Percentiles rank a stretch among this genome's conserved stretches.
Conservation (phyloP, 176 grass and related monocot species). For the Triticum urartu region DNA sequence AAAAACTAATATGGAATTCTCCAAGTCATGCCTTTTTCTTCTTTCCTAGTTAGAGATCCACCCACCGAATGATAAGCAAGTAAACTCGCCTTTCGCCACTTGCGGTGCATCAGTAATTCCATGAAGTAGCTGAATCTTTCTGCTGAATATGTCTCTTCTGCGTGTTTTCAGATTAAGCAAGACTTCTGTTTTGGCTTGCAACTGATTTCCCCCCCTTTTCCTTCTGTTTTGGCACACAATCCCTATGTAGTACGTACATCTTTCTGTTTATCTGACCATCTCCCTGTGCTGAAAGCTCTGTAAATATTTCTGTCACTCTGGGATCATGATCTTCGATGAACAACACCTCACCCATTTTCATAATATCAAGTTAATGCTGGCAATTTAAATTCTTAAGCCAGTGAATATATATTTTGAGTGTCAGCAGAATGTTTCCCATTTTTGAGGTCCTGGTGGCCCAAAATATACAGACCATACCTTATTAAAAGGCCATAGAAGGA, state of each 20-base stretch:
- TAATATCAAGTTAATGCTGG: neutral
- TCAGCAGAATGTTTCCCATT: neutral
- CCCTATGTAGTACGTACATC: neutral
- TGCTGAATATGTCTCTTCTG: neutral
- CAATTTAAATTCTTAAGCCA: neutral
- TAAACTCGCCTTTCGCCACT: neutral
- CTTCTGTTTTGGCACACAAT: neutral
- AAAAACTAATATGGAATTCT: neutral
- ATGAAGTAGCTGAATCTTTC: neutral
- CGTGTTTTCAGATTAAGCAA: neutral
- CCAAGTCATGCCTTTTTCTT: too few species aligned
- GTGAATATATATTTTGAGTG: neutral
- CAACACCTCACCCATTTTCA: neutral
- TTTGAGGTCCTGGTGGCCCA: neutral
- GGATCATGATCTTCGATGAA: neutral
- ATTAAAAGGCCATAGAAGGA: neutral
- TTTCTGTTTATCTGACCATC: neutral
- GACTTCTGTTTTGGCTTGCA: neutral
- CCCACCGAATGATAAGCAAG: neutral
- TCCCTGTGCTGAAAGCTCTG: neutral
- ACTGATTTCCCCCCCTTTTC: neutral
- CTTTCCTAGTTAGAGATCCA: neutral
- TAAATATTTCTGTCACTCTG: neutral
- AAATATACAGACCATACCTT: neutral
- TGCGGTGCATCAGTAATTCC: neutral